Base-by-base conservation (phyloP, 768 basidiomycete genomes). In the Candolleomyces aberdarensis region DNA sequence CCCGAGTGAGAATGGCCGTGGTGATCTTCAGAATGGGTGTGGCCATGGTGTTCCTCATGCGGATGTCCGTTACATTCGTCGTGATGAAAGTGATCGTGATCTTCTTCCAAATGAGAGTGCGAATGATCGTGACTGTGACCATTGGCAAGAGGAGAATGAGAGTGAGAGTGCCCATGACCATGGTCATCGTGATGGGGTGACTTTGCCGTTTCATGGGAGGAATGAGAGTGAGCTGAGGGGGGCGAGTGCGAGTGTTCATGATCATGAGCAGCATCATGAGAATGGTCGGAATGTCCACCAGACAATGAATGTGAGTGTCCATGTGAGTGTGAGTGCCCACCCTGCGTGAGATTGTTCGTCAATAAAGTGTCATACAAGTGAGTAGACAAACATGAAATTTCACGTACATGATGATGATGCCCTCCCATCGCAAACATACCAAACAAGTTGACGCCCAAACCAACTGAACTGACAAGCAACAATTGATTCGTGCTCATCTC, bases 341-440 rank as follows among this genome's bases (percentile, higher is more conserved):
- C 85, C 80, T 84, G 62, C 36, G 44, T 63, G 63, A 55, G 22
- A 61, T 54, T 26, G 26, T 26, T 26, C 3, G 19, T 31, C 57
- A 39, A 62, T 57, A n/a, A 19, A 36, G 22, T 11, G 19, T 40
- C 8, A 13, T 51, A 5, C 36, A 36, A 36, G 10, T 17, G 3
- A 11, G 11, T 7, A 20, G 6, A 36, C 19, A 8, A 36, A n/a
- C 41, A 51, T 41, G 57, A 50, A 19, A 41, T 36, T 36, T 36
- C 36, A 76, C 78, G 46, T 77, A 91, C 90, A 76, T 92, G 91
- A 64, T 93, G 92, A 70, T 91, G 89, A 71, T 96, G 94, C 3
- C 94, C 95, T 5, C 97, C 97, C 82, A 97, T 99, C 1, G 97
- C 97, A 70, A 95, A 92, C 94, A 99, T 97, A 41, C 97, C 97